Evolutionary conservation across 2,329 filamentous ascomycete species (phyloP).

Genomic region (Hirsutella rhossiliensis): DNA sequence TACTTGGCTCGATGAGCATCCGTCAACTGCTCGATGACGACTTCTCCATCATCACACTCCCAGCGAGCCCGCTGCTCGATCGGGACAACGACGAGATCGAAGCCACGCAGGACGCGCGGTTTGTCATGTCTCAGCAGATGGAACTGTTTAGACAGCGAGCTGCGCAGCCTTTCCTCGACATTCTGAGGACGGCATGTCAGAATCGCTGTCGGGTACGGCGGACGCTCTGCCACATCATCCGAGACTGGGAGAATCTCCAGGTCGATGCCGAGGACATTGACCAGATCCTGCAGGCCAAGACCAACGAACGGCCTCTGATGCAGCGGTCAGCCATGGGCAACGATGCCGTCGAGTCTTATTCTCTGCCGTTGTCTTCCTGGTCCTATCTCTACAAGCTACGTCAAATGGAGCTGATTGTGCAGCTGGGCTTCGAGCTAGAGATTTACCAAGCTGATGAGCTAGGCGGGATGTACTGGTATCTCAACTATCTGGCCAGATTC

Average conservation of each 20-base stretch:
- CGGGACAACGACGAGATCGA: slow-evolving; percentile 67
- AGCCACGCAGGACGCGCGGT: slow-evolving; percentile 58
- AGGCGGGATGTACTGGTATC: slow-evolving; percentile 82
- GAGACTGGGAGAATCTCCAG: slow-evolving; percentile 77
- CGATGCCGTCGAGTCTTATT: slow-evolving; percentile 41
- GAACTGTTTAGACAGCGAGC: slow-evolving; percentile 52
- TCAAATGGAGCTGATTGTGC: slow-evolving; percentile 75
- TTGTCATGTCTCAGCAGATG: slow-evolving; percentile 61
- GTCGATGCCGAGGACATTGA: slow-evolving; percentile 71
- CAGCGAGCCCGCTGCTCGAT: slow-evolving; percentile 58
- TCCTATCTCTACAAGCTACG: slow-evolving; percentile 81
- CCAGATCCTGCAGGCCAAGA: slow-evolving; percentile 47
- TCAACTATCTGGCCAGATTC: slow-evolving; percentile 61
- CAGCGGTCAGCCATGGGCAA: slow-evolving; percentile 23
- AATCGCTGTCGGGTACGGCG: slow-evolving; percentile 85
- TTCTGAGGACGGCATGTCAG: slow-evolving; percentile 75
- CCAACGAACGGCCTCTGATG: slow-evolving; percentile 47
- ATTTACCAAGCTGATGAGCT: slow-evolving; percentile 81
- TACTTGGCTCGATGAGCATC: slow-evolving; percentile 56
- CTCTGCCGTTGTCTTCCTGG: slow-evolving; percentile 77
- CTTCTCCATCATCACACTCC: slow-evolving; percentile 64
- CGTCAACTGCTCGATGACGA: slow-evolving; percentile 72
- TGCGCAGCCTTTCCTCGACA: slow-evolving; percentile 65
- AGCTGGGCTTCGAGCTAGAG: slow-evolving; percentile 88
- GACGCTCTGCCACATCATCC: slow-evolving; percentile 72